Evolutionary conservation across 768 basidiomycete genomes (phyloP).

Genomic region (Neoboletus brunneissimus): DNA sequence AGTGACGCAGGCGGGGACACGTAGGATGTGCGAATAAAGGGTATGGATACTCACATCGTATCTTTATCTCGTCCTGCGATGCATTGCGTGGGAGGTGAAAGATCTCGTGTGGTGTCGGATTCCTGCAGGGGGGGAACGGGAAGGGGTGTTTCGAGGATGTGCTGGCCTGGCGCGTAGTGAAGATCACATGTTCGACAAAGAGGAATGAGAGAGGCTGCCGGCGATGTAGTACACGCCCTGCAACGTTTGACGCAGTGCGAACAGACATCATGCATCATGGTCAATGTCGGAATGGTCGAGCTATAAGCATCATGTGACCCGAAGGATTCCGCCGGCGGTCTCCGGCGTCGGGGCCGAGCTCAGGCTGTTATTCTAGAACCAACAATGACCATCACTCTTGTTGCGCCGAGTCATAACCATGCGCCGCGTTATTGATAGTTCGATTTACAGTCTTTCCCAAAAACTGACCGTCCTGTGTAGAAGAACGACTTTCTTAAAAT

Average conservation of each 20-base stretch:
- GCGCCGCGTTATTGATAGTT: too few species aligned
- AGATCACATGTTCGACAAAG: background rate
- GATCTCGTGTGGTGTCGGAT: slow-evolving; percentile 68
- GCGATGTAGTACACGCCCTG: background rate
- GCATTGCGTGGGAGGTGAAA: slow-evolving; percentile 61
- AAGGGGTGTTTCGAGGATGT: slow-evolving; percentile 21
- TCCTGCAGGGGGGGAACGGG: slow-evolving; percentile 51
- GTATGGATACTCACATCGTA: slow-evolving; percentile 49
- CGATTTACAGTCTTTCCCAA: background rate
- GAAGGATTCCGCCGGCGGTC: background rate
- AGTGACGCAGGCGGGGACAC: background rate
- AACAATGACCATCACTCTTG: too few species aligned
- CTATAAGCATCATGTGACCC: background rate
- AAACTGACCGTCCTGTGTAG: background rate
- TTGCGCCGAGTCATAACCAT: background rate
- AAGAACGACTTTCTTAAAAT: background rate
- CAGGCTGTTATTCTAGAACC: background rate
- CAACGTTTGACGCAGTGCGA: background rate
- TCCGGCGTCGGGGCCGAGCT: too few species aligned
- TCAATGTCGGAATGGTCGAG: background rate
- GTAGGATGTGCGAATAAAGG: background rate
- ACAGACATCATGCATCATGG: slow-evolving; percentile 3
- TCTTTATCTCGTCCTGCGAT: slow-evolving; percentile 60
- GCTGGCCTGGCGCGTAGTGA: slow-evolving; percentile 6
- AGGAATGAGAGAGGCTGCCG: background rate